Conservation (phyloP, 495 filamentous ascomycete genomes). For the Entonaema liquescens region DNA sequence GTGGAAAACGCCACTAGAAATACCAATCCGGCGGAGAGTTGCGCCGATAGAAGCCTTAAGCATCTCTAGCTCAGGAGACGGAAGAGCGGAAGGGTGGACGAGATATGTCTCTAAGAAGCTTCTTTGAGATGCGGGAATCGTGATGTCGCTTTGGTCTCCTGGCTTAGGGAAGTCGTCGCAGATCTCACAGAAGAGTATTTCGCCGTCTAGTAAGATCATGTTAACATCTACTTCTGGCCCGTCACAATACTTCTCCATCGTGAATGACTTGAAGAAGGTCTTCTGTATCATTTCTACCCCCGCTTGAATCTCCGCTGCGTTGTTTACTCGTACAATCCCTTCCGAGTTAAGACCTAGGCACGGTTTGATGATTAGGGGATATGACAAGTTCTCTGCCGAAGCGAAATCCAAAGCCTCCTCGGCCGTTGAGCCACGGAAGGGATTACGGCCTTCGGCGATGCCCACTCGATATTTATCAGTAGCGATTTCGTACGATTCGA, state of each 20-base stretch:
- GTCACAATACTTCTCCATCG: slow-evolving; percentile 42
- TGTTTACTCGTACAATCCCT: slow-evolving; percentile 53
- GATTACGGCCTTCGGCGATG: slow-evolving; percentile 45
- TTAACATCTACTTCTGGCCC: slow-evolving; percentile 65
- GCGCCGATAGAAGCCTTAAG: slow-evolving; percentile 42
- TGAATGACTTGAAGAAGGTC: slow-evolving; percentile 35
- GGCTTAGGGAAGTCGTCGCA: slow-evolving; percentile 61
- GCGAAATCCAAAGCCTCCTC: slow-evolving; percentile 25
- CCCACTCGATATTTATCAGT: slow-evolving; percentile 56
- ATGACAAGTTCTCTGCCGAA: slow-evolving; percentile 36
- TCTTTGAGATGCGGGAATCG: slow-evolving; percentile 34
- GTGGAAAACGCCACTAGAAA: slow-evolving; percentile 41
- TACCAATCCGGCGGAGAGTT: slow-evolving; percentile 41
- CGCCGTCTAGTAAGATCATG: slow-evolving; percentile 58
- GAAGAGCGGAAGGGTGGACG: slow-evolving; percentile 52
- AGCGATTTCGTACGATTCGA: slow-evolving; percentile 51
- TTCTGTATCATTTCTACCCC: slow-evolving; percentile 44
- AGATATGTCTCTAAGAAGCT: slow-evolving; percentile 53
- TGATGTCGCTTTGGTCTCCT: slow-evolving; percentile 47
- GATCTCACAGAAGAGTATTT: slow-evolving; percentile 61
- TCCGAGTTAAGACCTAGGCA: slow-evolving; percentile 53
- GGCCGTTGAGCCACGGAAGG: slow-evolving; percentile 34
- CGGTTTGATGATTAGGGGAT: slow-evolving; percentile 59
- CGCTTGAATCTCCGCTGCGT: slow-evolving; percentile 38
- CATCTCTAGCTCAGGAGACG: slow-evolving; percentile 45